Evolutionary conservation across 2,329 filamentous ascomycete genomes (phyloP), one percentile per base, ranked within the genome.

Genomic region (Ceratocystis smalleyi): DNA sequence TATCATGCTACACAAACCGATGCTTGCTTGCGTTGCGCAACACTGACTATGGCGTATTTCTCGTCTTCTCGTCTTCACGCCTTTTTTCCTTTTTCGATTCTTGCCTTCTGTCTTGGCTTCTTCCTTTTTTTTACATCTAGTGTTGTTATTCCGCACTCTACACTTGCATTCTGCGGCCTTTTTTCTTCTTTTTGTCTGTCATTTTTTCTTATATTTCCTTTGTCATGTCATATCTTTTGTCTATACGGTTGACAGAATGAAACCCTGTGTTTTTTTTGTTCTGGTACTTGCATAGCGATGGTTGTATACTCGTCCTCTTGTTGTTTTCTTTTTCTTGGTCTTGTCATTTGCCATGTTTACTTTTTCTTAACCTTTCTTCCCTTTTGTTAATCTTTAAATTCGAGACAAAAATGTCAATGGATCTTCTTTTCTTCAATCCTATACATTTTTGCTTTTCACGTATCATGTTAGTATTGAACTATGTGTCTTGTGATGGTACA

Each of bases 231-330:
- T 62, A 17, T 62, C 30, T 54, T 27, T 49, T 54, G 43, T 54
- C 45, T 62, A 49, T 54, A 17, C 27, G 54, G 54, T 57, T 57
- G 54, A 57, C 54, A 57, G 54, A 57, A 57, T 32, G 54, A 35
- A 57, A 57, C 27, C 30, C n/a, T 57, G 24, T 57, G 19, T 24
- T 30, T 57, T 51, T 57, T 17, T 57, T 57, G 54, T 35, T 57
- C 54, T 57, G 54, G 54, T 57, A 57, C 54, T 57, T 57, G 54
- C 54, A 57, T 57, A 57, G 54, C 54, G 54, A 57, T 57, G 54
- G 54, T 54, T 63, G 19, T 55, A 55, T 63, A 51, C 19, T 63
- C 12, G 45, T 27, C 19, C n/a, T 35, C 55, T 54, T 43, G 8
- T 54, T 43, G 24, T 24, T 45, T 49, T 51, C 22, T 45, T 43